Evolutionary conservation across 2,329 filamentous ascomycete genomes (phyloP).

Genomic region (Fusarium sp.): DNA sequence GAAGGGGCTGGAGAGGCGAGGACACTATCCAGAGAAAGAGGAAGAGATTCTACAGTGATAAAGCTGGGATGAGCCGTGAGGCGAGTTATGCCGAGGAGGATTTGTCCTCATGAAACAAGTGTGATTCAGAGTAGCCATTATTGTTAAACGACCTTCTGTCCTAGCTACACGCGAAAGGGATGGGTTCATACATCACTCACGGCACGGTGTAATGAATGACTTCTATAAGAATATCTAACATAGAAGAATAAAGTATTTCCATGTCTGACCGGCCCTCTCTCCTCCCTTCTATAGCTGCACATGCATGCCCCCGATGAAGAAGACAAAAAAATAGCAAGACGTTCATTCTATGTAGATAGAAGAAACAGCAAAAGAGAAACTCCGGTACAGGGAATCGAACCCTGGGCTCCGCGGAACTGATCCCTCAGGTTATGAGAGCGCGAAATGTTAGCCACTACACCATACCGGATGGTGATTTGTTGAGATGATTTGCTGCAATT

Average conservation of each 20-base stretch:
- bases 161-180: neutral
- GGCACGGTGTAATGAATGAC: too few relatives aligned
- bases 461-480: conserved; percentile 43
- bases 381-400: conserved; percentile 48
- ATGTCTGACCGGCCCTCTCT: neutral
- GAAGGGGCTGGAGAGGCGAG: conserved; percentile 60
- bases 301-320: neutral
- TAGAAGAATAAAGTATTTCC: neutral
- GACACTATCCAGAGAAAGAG: conserved; percentile 48
- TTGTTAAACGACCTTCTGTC: neutral
- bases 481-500: neutral
- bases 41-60: conserved; percentile 44
- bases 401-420: conserved; percentile 43
- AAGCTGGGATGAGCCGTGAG: conserved; percentile 14
- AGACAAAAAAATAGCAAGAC: neutral
- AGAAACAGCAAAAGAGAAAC: conserved; percentile 9
- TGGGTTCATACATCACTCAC: neutral
- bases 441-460: conserved; percentile 52
- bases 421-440: conserved; percentile 48
- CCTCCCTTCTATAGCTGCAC: neutral
- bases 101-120: conserved; percentile 11
- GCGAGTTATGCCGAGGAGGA: conserved; percentile 25
- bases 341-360: neutral
- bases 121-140: neutral
- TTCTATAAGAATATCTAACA: neutral